Conservation (phyloP, 768 basidiomycete genomes). For the Cyathus striatus region DNA sequence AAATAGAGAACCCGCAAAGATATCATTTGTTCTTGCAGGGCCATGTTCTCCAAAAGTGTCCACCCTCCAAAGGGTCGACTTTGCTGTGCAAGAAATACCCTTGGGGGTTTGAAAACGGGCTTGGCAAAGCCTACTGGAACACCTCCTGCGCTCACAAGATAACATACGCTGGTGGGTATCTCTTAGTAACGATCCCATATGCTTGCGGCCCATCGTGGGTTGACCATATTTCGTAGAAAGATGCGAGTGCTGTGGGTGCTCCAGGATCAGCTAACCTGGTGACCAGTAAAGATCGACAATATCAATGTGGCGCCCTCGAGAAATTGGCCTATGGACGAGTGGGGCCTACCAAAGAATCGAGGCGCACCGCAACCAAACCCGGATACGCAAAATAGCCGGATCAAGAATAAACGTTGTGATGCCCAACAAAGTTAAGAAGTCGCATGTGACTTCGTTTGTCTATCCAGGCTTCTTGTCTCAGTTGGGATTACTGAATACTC, state of each 20-base stretch:
- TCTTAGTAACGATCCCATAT: no score
- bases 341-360: neutral
- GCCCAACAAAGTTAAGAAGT: neutral
- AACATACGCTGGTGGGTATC: neutral
- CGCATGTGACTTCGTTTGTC: no score
- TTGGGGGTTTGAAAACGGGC: no score
- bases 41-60: no score
- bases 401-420: slow-evolving; percentile 2
- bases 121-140: neutral
- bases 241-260: neutral
- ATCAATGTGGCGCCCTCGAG: neutral
- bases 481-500: neutral
- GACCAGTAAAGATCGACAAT: neutral
- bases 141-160: neutral
- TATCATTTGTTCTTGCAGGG: no score
- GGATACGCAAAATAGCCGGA: neutral
- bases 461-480: neutral
- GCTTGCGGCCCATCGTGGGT: neutral
- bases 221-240: neutral
- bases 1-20: no score
- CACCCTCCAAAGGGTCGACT: no score
- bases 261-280: neutral
- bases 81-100: no score
- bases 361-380: neutral
- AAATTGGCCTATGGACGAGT: neutral